These are phyloP conservation scores for Jackrogersella minutella DNA, from an alignment of 495 filamentous ascomycete species.

Conservation along the genomic window DNA sequence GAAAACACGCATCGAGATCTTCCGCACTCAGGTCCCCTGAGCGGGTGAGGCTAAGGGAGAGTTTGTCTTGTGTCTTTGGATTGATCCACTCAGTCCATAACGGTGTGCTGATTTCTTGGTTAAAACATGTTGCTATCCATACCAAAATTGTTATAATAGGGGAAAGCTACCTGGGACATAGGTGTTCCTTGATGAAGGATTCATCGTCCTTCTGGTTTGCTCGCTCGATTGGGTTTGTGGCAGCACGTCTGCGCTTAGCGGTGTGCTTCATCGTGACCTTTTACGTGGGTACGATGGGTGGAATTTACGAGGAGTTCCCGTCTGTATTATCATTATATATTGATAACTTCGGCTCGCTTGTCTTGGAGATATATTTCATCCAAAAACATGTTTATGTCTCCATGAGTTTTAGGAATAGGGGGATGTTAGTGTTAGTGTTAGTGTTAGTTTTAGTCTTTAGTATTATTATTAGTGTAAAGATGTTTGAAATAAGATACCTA, in stretches of 20 bases:
- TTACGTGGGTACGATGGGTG: background rate
- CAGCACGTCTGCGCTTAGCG: constrained; percentile 39
- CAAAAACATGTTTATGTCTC: too few species aligned
- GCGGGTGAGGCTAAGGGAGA: constrained; percentile 57
- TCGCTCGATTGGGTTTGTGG: constrained; percentile 51
- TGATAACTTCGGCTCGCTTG: too few species aligned
- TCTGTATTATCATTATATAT: constrained; percentile 16
- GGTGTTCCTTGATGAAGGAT: constrained; percentile 54
- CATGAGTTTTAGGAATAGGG: too few species aligned
- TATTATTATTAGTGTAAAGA: background rate
- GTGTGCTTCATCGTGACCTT: constrained; percentile 26
- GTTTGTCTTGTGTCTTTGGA: constrained; percentile 47
- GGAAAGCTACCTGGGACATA: constrained; percentile 49
- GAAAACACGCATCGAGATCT: constrained; percentile 73
- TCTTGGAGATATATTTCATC: too few species aligned
- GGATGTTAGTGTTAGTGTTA: too few species aligned
- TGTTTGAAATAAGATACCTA: background rate
- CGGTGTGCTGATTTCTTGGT: constrained; percentile 27
- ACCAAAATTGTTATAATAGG: background rate
- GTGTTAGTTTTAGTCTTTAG: background rate
- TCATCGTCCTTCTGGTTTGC: constrained; percentile 56
- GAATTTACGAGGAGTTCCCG: background rate
- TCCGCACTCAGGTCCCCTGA: constrained; percentile 54
- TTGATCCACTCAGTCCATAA: constrained; percentile 57
- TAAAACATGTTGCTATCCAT: background rate